Percentiles rank a stretch among this genome's conserved stretches.
phyloP scores from a whole-genome alignment of 75 land plant genomes.

The Picea glauca region DNA sequence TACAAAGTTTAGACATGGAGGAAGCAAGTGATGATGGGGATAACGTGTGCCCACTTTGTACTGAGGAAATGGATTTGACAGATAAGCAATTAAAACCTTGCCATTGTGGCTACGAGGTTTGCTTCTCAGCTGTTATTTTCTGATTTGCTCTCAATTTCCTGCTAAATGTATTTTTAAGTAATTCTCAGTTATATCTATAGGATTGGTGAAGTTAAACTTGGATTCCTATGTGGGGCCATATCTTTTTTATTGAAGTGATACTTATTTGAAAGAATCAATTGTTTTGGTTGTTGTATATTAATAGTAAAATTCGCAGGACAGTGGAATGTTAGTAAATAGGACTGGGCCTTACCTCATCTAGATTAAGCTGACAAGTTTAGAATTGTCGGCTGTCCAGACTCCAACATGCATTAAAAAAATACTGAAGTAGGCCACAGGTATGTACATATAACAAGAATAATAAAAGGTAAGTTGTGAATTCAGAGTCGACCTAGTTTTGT shows the following conservation, averaged over 20 bases:
- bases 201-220: neutral
- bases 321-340: no score
- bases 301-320: no score
- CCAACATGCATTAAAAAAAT: no score
- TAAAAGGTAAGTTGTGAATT: no score
- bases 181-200: neutral
- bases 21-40: constrained; percentile 53
- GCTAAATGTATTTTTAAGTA: neutral
- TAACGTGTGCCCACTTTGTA: constrained; percentile 70
- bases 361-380: no score
- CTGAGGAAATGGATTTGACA: constrained; percentile 86
- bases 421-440: no score
- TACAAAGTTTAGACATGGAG: neutral
- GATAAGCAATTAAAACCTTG: constrained; percentile 89
- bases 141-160: neutral
- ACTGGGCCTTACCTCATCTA: no score
- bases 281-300: no score
- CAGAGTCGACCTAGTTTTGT: no score
- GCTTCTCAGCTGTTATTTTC: neutral
- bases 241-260: neutral
- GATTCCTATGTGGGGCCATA: neutral
- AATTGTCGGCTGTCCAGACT: no score
- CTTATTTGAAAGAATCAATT: neutral
- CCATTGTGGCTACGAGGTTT: constrained; percentile 87
- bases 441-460: no score